Base-by-base conservation (phyloP, 2,329 filamentous ascomycete genomes). In the Aspergillus ruber region DNA sequence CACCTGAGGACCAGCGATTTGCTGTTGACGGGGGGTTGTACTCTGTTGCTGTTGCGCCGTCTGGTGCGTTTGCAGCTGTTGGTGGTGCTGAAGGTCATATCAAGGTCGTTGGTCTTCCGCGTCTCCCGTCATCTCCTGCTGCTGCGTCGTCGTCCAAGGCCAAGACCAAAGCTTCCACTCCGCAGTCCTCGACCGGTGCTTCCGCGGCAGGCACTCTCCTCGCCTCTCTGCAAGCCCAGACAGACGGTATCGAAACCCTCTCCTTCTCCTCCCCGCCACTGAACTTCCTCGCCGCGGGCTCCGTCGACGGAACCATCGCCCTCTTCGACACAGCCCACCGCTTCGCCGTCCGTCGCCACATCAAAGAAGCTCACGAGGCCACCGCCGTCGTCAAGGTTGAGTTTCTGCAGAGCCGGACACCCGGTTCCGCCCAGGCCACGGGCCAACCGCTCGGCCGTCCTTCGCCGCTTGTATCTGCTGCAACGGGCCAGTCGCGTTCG, bases 341-440 rank as follows among this genome's bases (percentile, higher is more conserved):
- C 45, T 97, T 95, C 63, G 87, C 90, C 2, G 82, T 94, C n/a
- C 80, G 93, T 44, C 76, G 88, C 46, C 84, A 90, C 63, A 88
- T 97, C 55, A 78, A 79, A 44, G 85, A 86, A 43, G 90, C 88
- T 1, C 91, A 95, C 66, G 86, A 90, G 55, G 86, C 88, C n/a
- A 85, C 86, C 60, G 85, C 88, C 1, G 88, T 98, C 17, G 91
- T 97, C 52, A 91, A 94, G 70, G 83, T 97, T 4, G 89, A 96
- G 50, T 98, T 95, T 61, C 80, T 95, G 20, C 63, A 49, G 75
- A 63, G 72, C 64, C 65, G 70, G 55, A 63, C 56, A 32, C 42
- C 63, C 2, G 65, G 67, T 4, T 60, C 60, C n/a, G 18, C 15
- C 10, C 36, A 21, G 7, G 36, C 15, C 17, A 20, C 15, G 15